phyloP scores from a whole-genome alignment of 1,139 yeast genomes.

The Blastobotrys proliferans region DNA sequence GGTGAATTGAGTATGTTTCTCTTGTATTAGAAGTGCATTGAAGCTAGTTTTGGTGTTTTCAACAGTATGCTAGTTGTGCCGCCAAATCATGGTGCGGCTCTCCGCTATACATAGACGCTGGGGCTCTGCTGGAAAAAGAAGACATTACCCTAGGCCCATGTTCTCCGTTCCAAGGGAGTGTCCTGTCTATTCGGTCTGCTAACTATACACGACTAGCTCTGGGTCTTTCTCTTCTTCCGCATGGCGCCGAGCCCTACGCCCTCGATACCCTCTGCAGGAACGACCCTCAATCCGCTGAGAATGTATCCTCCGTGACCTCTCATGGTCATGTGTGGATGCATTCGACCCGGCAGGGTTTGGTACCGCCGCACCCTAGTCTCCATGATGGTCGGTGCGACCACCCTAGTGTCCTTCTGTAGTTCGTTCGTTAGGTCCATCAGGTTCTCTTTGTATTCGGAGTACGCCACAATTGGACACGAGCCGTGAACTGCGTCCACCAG shows the following conservation, averaged over 20 bases:
- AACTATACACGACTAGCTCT: no score
- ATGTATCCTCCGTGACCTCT: constrained; percentile 90
- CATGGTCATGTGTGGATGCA: constrained; percentile 94
- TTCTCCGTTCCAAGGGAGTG: no score
- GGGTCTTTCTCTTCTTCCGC: constrained; percentile 24
- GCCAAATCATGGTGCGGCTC: no score
- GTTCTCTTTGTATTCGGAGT: constrained; percentile 75
- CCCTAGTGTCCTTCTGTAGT: constrained; percentile 59
- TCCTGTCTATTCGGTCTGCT: no score
- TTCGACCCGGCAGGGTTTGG: constrained; percentile 89
- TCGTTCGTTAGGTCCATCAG: constrained; percentile 69
- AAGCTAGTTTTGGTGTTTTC: no score
- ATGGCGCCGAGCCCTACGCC: constrained; percentile 33
- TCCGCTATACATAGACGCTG: no score
- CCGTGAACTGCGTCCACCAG: constrained; percentile 73
- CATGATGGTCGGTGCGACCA: constrained; percentile 76
- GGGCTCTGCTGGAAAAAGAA: no score
- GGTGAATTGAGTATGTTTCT: no score
- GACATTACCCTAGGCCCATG: no score
- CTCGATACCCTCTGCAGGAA: constrained; percentile 54
- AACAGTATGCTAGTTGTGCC: no score
- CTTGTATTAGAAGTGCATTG: no score
- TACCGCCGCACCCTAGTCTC: constrained; percentile 83
- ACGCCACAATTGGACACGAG: constrained; percentile 79
- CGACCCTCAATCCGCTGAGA: constrained; percentile 72